These are phyloP conservation scores for Acorus calamus DNA, from an alignment of 106 monocot species.

Conservation along the genomic window DNA sequence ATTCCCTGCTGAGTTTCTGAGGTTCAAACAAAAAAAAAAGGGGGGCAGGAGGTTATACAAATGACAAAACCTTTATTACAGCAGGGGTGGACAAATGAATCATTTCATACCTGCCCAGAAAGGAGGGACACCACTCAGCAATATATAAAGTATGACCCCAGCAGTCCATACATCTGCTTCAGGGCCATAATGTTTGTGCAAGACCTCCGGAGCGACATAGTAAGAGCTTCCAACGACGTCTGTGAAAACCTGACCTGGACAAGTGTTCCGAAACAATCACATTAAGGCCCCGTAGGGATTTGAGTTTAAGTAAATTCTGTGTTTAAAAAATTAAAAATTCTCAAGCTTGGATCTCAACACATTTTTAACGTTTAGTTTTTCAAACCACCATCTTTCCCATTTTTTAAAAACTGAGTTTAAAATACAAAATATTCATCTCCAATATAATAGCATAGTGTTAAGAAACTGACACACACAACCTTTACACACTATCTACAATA, in stretches of 20 bases:
- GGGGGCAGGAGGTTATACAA: constrained; percentile 1
- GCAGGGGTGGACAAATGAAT: background rate
- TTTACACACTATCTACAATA: no score
- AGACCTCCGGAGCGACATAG: constrained; percentile 55
- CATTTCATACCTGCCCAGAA: constrained; percentile 45
- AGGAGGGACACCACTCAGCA: constrained; percentile 56
- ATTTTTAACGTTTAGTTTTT: no score
- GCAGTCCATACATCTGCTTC: constrained; percentile 72
- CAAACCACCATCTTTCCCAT: no score
- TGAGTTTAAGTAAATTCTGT: no score
- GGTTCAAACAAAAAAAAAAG: constrained; percentile 5
- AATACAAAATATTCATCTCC: no score
- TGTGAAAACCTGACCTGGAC: constrained; percentile 46
- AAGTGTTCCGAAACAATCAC: background rate
- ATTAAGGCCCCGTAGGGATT: no score
- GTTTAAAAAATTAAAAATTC: no score
- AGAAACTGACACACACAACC: no score
- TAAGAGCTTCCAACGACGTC: constrained; percentile 65
- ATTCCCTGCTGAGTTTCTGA: constrained; percentile 72
- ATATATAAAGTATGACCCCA: constrained; percentile 50
- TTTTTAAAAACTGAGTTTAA: no score
- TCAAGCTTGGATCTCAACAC: no score
- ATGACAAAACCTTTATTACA: background rate
- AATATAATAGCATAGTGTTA: no score
- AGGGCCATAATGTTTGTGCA: constrained; percentile 62